phyloP scores from a whole-genome alignment of 2,329 filamentous ascomycete genomes.

The Monosporascus sp. region DNA sequence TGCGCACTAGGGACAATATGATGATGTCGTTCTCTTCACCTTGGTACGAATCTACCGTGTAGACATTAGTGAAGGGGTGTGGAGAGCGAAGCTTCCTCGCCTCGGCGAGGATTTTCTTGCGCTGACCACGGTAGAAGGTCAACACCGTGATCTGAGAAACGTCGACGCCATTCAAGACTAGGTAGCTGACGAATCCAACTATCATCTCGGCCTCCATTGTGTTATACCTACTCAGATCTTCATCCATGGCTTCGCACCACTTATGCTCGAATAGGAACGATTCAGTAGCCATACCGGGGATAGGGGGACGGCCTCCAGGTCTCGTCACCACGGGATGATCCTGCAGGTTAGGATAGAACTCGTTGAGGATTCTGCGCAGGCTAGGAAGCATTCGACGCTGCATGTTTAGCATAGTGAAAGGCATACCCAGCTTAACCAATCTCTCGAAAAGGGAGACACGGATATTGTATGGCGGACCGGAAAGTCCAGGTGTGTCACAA shows the following conservation, averaged over 20 bases:
- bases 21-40: constrained; percentile 87
- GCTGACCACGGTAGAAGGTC: constrained; percentile 85
- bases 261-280: constrained; percentile 46
- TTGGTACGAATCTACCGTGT: constrained; percentile 84
- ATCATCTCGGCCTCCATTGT: constrained; percentile 70
- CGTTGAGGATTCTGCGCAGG: constrained; percentile 38
- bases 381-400: constrained; percentile 57
- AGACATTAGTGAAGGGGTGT: constrained; percentile 49
- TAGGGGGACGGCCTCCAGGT: constrained; percentile 26
- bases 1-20: constrained; percentile 74
- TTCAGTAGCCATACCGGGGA: constrained; percentile 40
- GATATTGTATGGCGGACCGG: constrained; percentile 56
- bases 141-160: constrained; percentile 66
- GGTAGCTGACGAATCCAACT: constrained; percentile 63
- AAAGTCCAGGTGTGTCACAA: constrained; percentile 56
- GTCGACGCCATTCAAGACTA: constrained; percentile 60
- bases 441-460: constrained; percentile 77
- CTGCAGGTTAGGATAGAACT: constrained; percentile 39
- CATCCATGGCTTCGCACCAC: constrained; percentile 60
- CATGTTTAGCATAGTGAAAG: constrained; percentile 57
- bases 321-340: constrained; percentile 39
- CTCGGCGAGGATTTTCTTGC: constrained; percentile 53
- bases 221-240: constrained; percentile 64
- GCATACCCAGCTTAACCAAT: constrained; percentile 59
- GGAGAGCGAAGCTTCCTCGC: constrained; percentile 30